Base-by-base conservation (phyloP, 139 green algal species). In the Chlorella vulgaris region DNA sequence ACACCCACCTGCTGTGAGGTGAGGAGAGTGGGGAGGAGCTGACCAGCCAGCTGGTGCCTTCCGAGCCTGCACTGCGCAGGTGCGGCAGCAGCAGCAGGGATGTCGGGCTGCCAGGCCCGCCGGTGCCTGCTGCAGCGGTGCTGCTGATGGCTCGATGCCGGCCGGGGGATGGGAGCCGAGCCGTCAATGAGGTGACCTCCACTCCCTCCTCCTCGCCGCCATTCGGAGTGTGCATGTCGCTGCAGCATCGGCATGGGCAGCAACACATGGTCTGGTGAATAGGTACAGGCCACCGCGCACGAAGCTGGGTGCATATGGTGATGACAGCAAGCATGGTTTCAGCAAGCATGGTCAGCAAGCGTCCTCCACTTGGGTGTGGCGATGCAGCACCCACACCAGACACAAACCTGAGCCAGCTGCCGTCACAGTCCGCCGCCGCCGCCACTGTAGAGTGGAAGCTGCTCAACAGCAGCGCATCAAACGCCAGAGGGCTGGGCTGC, bases 41-140 rank as follows among this genome's bases (percentile, higher is more conserved):
- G 24, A 36, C 68, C 19, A 79, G 53, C 73, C 73, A 79, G 53
- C 33, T 40, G 53, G 53, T 38, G 53, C 28, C 73, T 24, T 68
- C 73, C 2, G 53, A 50, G 2, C 73, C 53, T 1, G 73, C 73
- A 33, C 73, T 79, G 26, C 15, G 38, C 26, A 79, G 73, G 71
- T 79, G 73, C 3, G 73, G 51, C 73, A 79, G 53, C 73, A 79
- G 73, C 73, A 79, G 53, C 53, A n/a, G n/a, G n/a, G 35, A 50
- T 7, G 15, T 65, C 5, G 70, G 65, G 19, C 65, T 65, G 47
- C 47, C 31, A 0, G 73, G 73, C 33, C 53, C 39, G 33, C 53
- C 35, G 8, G 40, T n/a, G 7, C 40, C 69, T 33, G 4, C 1
- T 18, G 51, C 35, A n/a, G 22, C 50, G 10, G 7, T 26, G 73